Evolutionary conservation across 805 yeast species (phyloP).

Genomic region (Saturnispora sanitii): DNA sequence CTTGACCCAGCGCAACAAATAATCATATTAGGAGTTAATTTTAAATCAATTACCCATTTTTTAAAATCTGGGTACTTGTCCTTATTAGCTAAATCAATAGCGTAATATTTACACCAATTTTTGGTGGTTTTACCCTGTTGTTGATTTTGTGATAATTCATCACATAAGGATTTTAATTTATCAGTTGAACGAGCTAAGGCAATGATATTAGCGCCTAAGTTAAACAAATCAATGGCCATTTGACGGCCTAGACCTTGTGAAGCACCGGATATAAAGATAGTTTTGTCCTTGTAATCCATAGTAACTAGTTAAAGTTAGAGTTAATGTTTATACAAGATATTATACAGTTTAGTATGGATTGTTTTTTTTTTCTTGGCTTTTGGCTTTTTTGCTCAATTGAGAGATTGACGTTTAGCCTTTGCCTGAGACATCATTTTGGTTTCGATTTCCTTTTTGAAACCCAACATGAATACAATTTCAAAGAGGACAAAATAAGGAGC

Average conservation of each 20-base stretch:
- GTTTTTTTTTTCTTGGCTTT: too few relatives aligned
- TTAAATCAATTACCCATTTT: slow-evolving; percentile 20
- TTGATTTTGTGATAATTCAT: slow-evolving; percentile 9
- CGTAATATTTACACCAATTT: slow-evolving; percentile 28
- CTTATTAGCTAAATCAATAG: slow-evolving; percentile 60
- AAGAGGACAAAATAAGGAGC: slow-evolving; percentile 87
- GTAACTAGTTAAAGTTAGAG: not conserved
- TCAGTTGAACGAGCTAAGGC: slow-evolving; percentile 69
- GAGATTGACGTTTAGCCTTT: slow-evolving; percentile 20
- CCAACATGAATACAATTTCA: slow-evolving; percentile 64
- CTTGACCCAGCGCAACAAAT: slow-evolving; percentile 87
- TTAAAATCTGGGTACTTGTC: slow-evolving; percentile 32
- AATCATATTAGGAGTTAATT: slow-evolving; percentile 53
- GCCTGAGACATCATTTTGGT: slow-evolving; percentile 40
- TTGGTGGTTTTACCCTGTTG: slow-evolving; percentile 22
- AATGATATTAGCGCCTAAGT: slow-evolving; percentile 50
- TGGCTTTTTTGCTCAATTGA: too few relatives aligned
- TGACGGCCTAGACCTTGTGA: slow-evolving; percentile 90
- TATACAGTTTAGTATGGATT: too few relatives aligned
- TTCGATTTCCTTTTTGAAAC: slow-evolving; percentile 45
- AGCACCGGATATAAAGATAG: slow-evolving; percentile 80
- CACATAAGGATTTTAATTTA: slow-evolving; percentile 40
- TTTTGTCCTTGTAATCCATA: slow-evolving; percentile 29
- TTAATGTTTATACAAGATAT: not conserved
- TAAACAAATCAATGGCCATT: slow-evolving; percentile 44